A percentile compares a stretch with the other conserved stretches of the same genome.
Conservation (phyloP, 2,329 filamentous ascomycete genomes). For the Rutstroemia sp. region DNA sequence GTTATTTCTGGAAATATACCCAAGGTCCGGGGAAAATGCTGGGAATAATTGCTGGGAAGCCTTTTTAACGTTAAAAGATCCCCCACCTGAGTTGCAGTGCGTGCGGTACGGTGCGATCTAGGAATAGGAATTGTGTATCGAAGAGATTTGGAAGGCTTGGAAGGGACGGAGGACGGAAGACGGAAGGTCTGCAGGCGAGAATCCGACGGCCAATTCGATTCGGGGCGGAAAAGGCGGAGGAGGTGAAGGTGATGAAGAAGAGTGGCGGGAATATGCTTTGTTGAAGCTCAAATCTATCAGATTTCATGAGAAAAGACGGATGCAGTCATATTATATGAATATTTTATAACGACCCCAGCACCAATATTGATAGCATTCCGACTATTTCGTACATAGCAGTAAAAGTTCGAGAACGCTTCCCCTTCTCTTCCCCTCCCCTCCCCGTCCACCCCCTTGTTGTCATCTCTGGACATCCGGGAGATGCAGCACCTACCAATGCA, state of each 20-base stretch:
- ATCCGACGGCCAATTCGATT: background rate
- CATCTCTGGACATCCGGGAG: background rate
- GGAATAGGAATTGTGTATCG: background rate
- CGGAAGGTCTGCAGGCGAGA: background rate
- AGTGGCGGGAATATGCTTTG: too few species aligned
- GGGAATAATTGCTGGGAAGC: background rate
- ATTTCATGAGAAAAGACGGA: too few species aligned
- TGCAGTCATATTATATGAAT: too few species aligned
- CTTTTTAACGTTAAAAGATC: background rate
- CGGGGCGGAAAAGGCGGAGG: too few species aligned
- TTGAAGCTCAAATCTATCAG: too few species aligned
- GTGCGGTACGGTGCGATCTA: background rate
- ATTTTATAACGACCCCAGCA: too few species aligned
- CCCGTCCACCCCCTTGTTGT: background rate
- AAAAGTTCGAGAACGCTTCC: background rate
- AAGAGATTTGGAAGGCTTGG: background rate
- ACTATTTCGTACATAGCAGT: background rate
- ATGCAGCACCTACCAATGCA: background rate
- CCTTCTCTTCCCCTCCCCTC: background rate
- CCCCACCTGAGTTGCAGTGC: conserved; percentile 3
- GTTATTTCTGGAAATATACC: too few species aligned
- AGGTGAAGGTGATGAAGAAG: too few species aligned
- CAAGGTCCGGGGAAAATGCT: background rate
- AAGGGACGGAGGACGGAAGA: background rate
- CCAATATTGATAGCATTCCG: background rate